Base-by-base conservation (phyloP, 768 basidiomycete genomes). In the Xerocomellus amylosporus region DNA sequence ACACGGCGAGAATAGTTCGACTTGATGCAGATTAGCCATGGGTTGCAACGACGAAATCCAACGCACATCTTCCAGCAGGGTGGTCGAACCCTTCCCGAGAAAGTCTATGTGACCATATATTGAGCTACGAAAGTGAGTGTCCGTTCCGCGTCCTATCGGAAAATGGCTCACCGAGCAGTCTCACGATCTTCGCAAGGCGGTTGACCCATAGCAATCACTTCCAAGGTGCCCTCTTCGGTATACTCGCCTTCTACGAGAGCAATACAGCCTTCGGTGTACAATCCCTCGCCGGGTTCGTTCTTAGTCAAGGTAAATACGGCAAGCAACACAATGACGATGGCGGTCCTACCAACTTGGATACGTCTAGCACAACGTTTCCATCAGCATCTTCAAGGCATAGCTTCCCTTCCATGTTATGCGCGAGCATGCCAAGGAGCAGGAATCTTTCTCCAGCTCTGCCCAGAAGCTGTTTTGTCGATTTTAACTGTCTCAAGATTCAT, bases 31-130 rank as follows among this genome's bases (percentile, higher is more conserved):
- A 47, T 61, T 40, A 53, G 26, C 36, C 26, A 53, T 17, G 14
- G 15, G 20, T 38, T 3, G 26, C n/a, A 13, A 52, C 12, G 22
- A 34, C 36, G 4, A 39, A 24, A 20, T 46, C 13, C 45, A 42
- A 71, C 85, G 50, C 63, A 95, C 96, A 70, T 98, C 97, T 75
- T 98, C 95, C 6, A 89, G 73, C 20, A 93, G 71, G 2, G 95
- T 93, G 2, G 94, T 89, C 4, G 91, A 85, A 2, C 97, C 97
- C 63, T 89, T 86, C n/a, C 97, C 97, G 12, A 98, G 80, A 65
- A 98, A 97, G 70, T 99, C 97, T 30, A 98, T 86, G 66, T 98
- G 97, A 0, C 95, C 97, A 66, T 91, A 97, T 60, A 98, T 87
- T 38, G 89, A 92, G 59, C 93, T 95, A 65, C 10, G 40, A 46